Percentiles rank a stretch among this genome's conserved stretches.
Evolutionary conservation across 148 eudicot species (phyloP).

Genomic region (Chenopodium suecicum): DNA sequence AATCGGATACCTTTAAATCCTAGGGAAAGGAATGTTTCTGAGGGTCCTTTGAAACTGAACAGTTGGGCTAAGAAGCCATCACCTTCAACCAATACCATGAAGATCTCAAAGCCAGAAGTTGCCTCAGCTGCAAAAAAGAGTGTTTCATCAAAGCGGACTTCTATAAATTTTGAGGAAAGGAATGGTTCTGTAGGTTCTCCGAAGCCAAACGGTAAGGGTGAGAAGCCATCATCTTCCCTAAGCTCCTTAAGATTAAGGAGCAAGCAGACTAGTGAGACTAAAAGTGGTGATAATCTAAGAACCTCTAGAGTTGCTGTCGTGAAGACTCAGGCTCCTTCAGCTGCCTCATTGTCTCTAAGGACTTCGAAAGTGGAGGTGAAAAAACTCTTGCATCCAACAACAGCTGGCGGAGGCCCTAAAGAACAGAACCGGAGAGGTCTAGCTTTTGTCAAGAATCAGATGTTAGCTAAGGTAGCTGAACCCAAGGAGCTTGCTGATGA

Average conservation of each 20-base stretch:
- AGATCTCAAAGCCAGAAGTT: conserved; percentile 30
- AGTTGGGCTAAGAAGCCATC: conserved; percentile 25
- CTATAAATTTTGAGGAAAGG: conserved; percentile 28
- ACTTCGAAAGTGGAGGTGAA: conserved; percentile 33
- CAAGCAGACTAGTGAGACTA: conserved; percentile 27
- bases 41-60: conserved; percentile 25
- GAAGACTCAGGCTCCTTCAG: conserved; percentile 27
- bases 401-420: conserved; percentile 31
- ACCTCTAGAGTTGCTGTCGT: conserved; percentile 30
- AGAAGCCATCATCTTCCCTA: conserved; percentile 34
- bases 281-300: conserved; percentile 25
- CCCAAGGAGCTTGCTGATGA: conserved; percentile 24
- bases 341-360: conserved; percentile 28
- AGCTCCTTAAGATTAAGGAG: conserved; percentile 21
- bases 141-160: conserved; percentile 20
- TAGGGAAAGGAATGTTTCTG: conserved; percentile 19
- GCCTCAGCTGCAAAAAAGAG: conserved; percentile 22
- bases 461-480: conserved; percentile 25
- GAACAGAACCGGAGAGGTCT: conserved; percentile 15
- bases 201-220: conserved; percentile 20
- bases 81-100: conserved; percentile 29
- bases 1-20: conserved; percentile 22
- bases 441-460: conserved; percentile 37
- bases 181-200: conserved; percentile 16
- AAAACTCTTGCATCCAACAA: conserved; percentile 32